Conservation (phyloP, 73 alveolate species). For the Effrenium voratum region DNA sequence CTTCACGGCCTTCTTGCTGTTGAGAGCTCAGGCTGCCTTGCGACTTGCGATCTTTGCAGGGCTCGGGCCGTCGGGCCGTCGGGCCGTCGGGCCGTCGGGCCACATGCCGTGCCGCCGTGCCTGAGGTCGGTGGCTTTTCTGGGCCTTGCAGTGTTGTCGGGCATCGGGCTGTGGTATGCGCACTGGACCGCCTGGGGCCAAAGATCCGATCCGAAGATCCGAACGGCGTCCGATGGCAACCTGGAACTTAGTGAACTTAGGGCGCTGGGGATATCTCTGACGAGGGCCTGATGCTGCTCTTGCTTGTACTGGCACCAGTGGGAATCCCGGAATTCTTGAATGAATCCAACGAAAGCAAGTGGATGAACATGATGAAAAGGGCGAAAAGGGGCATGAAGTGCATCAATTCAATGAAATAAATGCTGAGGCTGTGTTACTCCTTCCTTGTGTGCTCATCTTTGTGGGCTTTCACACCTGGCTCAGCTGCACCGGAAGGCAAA, state of each 20-base stretch:
- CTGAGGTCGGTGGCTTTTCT: conserved; percentile 35
- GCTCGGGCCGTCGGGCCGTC: not conserved
- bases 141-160: conserved; percentile 37
- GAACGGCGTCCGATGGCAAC: not conserved
- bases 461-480: conserved; percentile 83
- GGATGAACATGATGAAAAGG: too few relatives aligned
- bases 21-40: not conserved
- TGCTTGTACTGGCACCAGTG: conserved; percentile 48
- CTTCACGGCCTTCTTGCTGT: conserved; percentile 43
- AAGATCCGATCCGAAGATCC: not conserved
- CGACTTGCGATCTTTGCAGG: too few relatives aligned
- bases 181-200: not conserved
- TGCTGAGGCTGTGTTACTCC: conserved; percentile 43
- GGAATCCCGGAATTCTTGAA: not conserved
- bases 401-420: not conserved
- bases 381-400: not conserved
- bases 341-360: too few relatives aligned
- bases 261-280: conserved; percentile 14
- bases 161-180: conserved; percentile 65
- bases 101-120: not conserved
- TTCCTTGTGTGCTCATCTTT: conserved; percentile 54
- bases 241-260: not conserved
- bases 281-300: conserved; percentile 2
- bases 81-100: not conserved
- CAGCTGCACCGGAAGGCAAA: conserved; percentile 25